Base-by-base conservation (phyloP, 192 early-diverging fungal genomes). In the Linnemannia elongata region DNA sequence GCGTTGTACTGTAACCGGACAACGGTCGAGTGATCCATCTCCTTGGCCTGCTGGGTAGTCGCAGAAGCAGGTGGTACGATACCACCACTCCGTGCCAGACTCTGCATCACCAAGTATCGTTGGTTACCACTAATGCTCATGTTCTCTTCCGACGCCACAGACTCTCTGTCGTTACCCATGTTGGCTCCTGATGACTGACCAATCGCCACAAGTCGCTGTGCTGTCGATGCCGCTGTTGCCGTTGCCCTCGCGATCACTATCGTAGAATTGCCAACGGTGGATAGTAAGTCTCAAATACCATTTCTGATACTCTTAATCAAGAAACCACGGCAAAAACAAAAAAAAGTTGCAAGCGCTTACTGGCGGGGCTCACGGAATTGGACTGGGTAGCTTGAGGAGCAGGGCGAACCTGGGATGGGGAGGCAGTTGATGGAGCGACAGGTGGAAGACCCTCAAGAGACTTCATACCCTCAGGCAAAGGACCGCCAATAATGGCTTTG, bases 401-500 rank as follows among this genome's bases (percentile, higher is more conserved):
- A 4, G 79, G 35, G 41, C 69, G 47, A 24, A 75, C 49, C 22
- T 85, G 83, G n/a, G 80, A 39, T 12, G 74, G 71, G 6, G 88
- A 60, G 12, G 57, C 49, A 35, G 45, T 27, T 22, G 74, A 73
- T 35, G 85, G 49, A 20, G 88, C 72, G n/a, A 70, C 44, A 2
- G 70, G 72, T 17, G 93, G 90, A 47, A 94, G 63, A 27, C 88
- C 77, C n/a, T 93, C 94, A 39, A 97, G 88, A 22, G 92, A 91
- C 54, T 92, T 93, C 96, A 97, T 97, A 38, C 96, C 96, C 12
- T 93, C 91, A 30, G 94, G 93, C 75, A 97, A 83, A 69, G 94
- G 92, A 1, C 96, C 96, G 41, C 96, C 96, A 35, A 97, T 90
- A 13, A 97, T 93, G 36, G 94, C 91, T 66, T 90, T 88, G 44